Conservation (phyloP, 1,284 basidiomycete genomes). For the Pseudomicrostroma phylloplanum region DNA sequence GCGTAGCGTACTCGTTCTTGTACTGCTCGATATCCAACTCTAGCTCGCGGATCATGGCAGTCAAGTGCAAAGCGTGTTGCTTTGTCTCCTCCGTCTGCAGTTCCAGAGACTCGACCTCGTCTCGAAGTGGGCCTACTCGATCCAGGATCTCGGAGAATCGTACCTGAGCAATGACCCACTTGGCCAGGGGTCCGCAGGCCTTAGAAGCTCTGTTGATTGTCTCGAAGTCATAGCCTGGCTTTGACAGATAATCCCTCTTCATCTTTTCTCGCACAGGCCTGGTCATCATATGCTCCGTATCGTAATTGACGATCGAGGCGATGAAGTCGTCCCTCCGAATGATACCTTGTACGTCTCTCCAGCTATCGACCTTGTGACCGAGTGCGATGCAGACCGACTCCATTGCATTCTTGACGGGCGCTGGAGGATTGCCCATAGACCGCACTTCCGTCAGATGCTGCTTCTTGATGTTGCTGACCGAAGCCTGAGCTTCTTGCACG, state of each 20-base stretch:
- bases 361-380: slow-evolving; percentile 94
- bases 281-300: slow-evolving; percentile 85
- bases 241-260: slow-evolving; percentile 86
- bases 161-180: slow-evolving; percentile 97
- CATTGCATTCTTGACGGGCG: slow-evolving; percentile 96
- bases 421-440: slow-evolving; percentile 96
- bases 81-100: slow-evolving; percentile 86
- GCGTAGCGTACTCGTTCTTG: slow-evolving; percentile 93
- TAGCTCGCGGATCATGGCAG: slow-evolving; percentile 85
- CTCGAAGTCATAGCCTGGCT: slow-evolving; percentile 90
- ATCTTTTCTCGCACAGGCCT: slow-evolving; percentile 81
- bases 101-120: slow-evolving; percentile 90
- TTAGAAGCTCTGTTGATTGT: slow-evolving; percentile 89
- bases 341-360: slow-evolving; percentile 92
- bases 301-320: slow-evolving; percentile 90
- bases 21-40: slow-evolving; percentile 87
- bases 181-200: slow-evolving; percentile 95
- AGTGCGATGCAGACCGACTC: slow-evolving; percentile 96
- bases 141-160: slow-evolving; percentile 96
- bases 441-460: slow-evolving; percentile 96
- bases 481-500: slow-evolving; percentile 85
- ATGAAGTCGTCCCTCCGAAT: slow-evolving; percentile 98
- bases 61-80: slow-evolving; percentile 79
- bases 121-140: slow-evolving; percentile 90
- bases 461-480: slow-evolving; percentile 94